Evolutionary conservation across 176 grass and related monocot species (phyloP), one percentile per base, ranked within the genome.

Genomic region (Aechmea fasciata): DNA sequence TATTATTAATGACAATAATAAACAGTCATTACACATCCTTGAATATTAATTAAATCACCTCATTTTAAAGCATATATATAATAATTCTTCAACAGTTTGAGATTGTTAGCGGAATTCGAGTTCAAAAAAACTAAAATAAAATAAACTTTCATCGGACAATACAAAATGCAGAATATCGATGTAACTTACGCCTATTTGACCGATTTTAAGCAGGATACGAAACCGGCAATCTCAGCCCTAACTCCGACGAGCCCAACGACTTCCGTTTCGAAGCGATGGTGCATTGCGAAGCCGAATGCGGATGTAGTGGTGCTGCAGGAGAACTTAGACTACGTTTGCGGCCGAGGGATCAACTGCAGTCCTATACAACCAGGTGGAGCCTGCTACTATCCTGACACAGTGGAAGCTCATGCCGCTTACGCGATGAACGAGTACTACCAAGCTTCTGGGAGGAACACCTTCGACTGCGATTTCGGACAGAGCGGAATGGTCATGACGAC

Each of bases 401-500:
- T 85, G 47, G 72, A 79, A 11, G 88, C 50, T 1, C 92, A 96
- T 48, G 88, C 88, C 0, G 83, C 88, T 13, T 96, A 87, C 77
- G 88, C 85, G 47, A 96, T 96, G 92, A 91, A 91, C 15, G 78
- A 86, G 15, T 96, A 79, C 3, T 96, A 85, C 67, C 88, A 80
- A 7, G 59, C 77, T 67, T 89, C 73, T 1, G 92, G 88, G 7
- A 80, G 20, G 3, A 85, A 91, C 0, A 68, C 7, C 1, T 89
- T 85, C 13, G 83, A 89, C 73, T 96, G 92, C 52, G 77, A 91
- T 24, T 96, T 91, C 65, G 73, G 85, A 1, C 69, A 75, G 11
- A 89, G 88, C 28, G 88, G 83, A 67, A 15, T 87, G 12, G 49
- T 91, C 0, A 87, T 80, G 1, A 49, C 81, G 1, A 49, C 53